Base-by-base conservation (phyloP, 495 filamentous ascomycete genomes). In the Penicillium subrubescens region DNA sequence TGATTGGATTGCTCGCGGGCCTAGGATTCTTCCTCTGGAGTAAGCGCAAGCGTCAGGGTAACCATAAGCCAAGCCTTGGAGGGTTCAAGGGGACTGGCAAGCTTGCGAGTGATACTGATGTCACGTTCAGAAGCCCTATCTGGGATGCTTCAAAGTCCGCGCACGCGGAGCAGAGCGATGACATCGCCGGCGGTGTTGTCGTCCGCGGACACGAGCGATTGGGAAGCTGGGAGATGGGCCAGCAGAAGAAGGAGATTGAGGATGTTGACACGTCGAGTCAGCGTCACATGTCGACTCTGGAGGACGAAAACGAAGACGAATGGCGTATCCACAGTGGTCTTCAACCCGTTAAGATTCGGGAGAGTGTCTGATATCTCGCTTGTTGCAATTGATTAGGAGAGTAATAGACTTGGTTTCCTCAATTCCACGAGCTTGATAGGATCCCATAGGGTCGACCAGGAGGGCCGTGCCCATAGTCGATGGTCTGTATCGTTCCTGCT, bases 171-270 rank as follows among this genome's bases (percentile, higher is more conserved):
- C 37, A 66, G 3, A 17, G 65, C 11, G 44, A 68, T 39, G 68
- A 60, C 15, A 12, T 54, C 37, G 19, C 59, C 54, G 75, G 74
- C 12, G 67, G 48, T 6, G 52, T 67, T 19, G 54, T 74, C 37
- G 72, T 67, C 4, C 74, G 73, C 12, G 77, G 78, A 8, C 75
- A 85, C 55, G 82, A 85, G 63, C 72, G 83, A 44, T 66, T 77
- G 5, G 83, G 82, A 14, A 84, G 82, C 63, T 86, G 84, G 84
- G 84, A 87, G 46, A 73, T 86, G 75, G 73, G 65, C 11, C 69
- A 82, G 39, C 73, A 69, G 14, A 69, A 55, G 39, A 68, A 60
- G 19, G 63, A 62, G 53, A 55, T 53, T 6, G 67, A 67, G 5
- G 43, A 64, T 46, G 34, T 48, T 19, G 6, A 54, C 4, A 29